Conservation (phyloP, 2,329 filamentous ascomycete species). For the Escovopsis sp. region DNA sequence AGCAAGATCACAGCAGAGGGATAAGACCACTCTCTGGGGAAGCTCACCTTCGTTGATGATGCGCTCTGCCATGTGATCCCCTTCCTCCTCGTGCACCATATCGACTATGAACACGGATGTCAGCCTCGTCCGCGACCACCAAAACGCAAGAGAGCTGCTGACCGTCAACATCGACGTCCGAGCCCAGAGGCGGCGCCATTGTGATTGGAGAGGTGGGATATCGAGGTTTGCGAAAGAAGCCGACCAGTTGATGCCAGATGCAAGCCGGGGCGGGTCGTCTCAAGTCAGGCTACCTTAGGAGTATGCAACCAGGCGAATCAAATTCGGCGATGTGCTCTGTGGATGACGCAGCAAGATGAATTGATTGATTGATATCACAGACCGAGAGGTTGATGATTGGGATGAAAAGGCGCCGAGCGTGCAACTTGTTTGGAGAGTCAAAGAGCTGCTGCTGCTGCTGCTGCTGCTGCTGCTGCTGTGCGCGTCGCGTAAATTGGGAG, state of each 20-base stretch:
- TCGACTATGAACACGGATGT: slow-evolving; percentile 15
- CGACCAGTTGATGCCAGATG: too few species aligned
- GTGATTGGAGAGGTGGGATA: not conserved
- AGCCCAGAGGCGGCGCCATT: slow-evolving; percentile 23
- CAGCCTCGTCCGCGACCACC: not conserved
- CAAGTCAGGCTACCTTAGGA: too few species aligned
- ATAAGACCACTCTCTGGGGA: not conserved
- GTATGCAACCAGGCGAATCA: too few species aligned
- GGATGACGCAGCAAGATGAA: not conserved
- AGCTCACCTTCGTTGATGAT: slow-evolving; percentile 75
- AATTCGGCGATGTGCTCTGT: not conserved
- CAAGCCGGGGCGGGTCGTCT: too few species aligned
- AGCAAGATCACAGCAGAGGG: not conserved
- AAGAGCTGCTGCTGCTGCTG: not conserved
- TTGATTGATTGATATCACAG: not conserved
- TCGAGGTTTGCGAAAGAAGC: too few species aligned
- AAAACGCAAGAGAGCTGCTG: slow-evolving; percentile 5
- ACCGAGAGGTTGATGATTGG: not conserved
- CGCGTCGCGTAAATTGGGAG: slow-evolving; percentile 25
- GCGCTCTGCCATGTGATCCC: slow-evolving; percentile 58
- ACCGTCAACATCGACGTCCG: slow-evolving; percentile 24
- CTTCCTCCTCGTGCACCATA: slow-evolving; percentile 48
- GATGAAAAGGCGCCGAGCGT: not conserved
- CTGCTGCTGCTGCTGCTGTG: slow-evolving; percentile 2
- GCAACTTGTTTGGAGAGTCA: not conserved